A percentile compares a stretch with the other conserved stretches of the same genome.
These are phyloP conservation scores for Spathaspora hagerdaliae DNA, from an alignment of 805 yeast genomes.

Conservation along the genomic window DNA sequence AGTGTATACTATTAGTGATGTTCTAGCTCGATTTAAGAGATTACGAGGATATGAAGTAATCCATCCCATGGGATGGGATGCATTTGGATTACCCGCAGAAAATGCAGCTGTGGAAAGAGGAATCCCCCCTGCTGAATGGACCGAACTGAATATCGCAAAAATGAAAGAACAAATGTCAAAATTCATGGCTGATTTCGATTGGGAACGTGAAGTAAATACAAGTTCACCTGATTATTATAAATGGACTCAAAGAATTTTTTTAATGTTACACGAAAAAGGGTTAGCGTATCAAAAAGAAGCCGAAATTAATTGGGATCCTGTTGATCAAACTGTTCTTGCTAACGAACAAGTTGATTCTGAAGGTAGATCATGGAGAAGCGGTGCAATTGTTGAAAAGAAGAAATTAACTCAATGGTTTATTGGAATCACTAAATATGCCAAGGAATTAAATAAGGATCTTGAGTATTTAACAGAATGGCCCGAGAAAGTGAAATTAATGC, in stretches of 20 bases:
- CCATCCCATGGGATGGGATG: slow-evolving; percentile 99
- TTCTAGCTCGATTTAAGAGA: slow-evolving; percentile 71
- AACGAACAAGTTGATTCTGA: slow-evolving; percentile 90
- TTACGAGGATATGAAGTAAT: slow-evolving; percentile 74
- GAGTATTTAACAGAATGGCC: slow-evolving; percentile 75
- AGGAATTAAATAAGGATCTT: slow-evolving; percentile 62
- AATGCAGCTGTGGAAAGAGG: slow-evolving; percentile 92
- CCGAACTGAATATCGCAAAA: slow-evolving; percentile 67
- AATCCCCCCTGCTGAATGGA: slow-evolving; percentile 81
- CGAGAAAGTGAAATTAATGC: slow-evolving; percentile 82
- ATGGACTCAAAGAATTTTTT: slow-evolving; percentile 87
- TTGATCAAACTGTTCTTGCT: slow-evolving; percentile 91
- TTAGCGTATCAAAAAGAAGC: slow-evolving; percentile 84
- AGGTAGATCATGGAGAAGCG: slow-evolving; percentile 96
- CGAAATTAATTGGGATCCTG: slow-evolving; percentile 96
- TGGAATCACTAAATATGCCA: slow-evolving; percentile 80
- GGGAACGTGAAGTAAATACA: slow-evolving; percentile 88
- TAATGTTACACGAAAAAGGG: slow-evolving; percentile 68
- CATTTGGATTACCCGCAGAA: slow-evolving; percentile 97
- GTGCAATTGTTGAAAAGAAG: slow-evolving; percentile 85
- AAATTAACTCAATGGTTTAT: slow-evolving; percentile 89
- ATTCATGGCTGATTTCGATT: slow-evolving; percentile 86
- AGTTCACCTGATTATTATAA: slow-evolving; percentile 84
- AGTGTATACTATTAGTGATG: slow-evolving; percentile 89
- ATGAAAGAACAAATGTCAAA: slow-evolving; percentile 80